phyloP scores from a whole-genome alignment of 371 early-diverging fungal species.

The Saksenaea vasiformis region DNA sequence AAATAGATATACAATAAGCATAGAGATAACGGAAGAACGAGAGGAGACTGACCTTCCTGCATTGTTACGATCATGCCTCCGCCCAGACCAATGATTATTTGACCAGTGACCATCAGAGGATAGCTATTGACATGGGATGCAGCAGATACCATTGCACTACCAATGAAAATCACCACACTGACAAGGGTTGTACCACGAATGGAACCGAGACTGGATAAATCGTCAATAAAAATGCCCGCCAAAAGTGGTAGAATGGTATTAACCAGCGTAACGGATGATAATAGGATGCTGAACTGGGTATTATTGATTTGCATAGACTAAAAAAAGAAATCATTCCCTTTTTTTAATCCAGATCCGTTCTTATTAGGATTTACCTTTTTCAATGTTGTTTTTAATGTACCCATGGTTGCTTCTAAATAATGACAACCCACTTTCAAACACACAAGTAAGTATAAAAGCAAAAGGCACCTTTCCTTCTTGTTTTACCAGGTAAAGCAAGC shows the following conservation, averaged over 20 bases:
- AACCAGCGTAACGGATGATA: conserved; percentile 71
- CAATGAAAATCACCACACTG: conserved; percentile 34
- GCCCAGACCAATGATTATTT: conserved; percentile 47
- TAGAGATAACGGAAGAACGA: background rate
- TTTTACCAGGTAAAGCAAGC: conserved; percentile 22
- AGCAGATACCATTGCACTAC: conserved; percentile 37
- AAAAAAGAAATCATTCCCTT: background rate
- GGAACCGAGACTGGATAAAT: conserved; percentile 32
- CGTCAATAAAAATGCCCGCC: conserved; percentile 62
- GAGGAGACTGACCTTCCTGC: conserved; percentile 30
- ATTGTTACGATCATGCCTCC: conserved; percentile 49
- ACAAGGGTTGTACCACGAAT: conserved; percentile 41
- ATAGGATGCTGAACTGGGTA: conserved; percentile 69
- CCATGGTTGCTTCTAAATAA: conserved; percentile 44
- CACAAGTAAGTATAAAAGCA: background rate
- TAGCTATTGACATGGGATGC: conserved; percentile 32
- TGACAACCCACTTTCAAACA: conserved; percentile 36
- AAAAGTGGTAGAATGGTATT: conserved; percentile 70
- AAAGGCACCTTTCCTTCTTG: background rate
- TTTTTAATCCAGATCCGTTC: background rate
- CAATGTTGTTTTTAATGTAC: conserved; percentile 42
- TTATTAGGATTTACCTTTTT: conserved; percentile 33
- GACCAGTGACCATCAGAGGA: conserved; percentile 46
- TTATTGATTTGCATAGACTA: conserved; percentile 61
- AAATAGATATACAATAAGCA: background rate